Conservation (phyloP, 768 basidiomycete species). For the Rhodotorula toruloides region DNA sequence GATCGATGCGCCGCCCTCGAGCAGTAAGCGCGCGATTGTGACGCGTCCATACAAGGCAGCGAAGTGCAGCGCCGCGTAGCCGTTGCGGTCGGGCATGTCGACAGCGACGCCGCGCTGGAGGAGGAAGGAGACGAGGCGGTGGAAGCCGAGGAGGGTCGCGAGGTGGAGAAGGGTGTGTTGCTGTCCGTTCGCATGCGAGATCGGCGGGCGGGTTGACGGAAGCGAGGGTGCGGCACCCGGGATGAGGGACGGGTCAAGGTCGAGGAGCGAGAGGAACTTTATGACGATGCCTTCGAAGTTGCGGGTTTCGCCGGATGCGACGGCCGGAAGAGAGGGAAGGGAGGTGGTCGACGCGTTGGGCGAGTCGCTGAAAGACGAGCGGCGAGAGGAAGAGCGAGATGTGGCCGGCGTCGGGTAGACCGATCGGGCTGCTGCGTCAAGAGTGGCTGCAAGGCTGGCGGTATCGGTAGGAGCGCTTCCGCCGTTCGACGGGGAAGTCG, state of each 20-base stretch:
- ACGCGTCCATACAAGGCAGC: slow-evolving; percentile 64
- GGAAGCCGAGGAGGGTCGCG: slow-evolving; percentile 71
- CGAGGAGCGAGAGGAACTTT: slow-evolving; percentile 72
- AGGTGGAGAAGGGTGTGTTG: slow-evolving; percentile 88
- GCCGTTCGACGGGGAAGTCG: too few relatives aligned
- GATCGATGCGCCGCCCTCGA: slow-evolving; percentile 80
- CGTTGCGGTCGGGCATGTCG: slow-evolving; percentile 80
- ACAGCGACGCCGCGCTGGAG: slow-evolving; percentile 67
- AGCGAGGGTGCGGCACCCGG: slow-evolving; percentile 46
- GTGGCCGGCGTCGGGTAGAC: slow-evolving; percentile 19
- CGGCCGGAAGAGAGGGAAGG: slow-evolving; percentile 2
- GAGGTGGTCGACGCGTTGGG: not conserved
- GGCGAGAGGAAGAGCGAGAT: slow-evolving; percentile 25
- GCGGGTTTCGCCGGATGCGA: slow-evolving; percentile 37
- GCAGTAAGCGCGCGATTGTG: slow-evolving; percentile 61
- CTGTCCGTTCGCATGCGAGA: slow-evolving; percentile 64
- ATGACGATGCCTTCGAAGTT: slow-evolving; percentile 71
- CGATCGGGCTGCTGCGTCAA: slow-evolving; percentile 20
- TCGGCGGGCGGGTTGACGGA: slow-evolving; percentile 51
- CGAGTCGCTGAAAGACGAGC: slow-evolving; percentile 11
- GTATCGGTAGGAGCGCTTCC: slow-evolving; percentile 10
- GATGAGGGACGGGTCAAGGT: slow-evolving; percentile 55
- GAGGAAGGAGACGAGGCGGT: slow-evolving; percentile 65
- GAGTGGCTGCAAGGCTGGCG: slow-evolving; percentile 28
- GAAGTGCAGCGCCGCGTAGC: slow-evolving; percentile 83